Evolutionary conservation across 108 stramenopile genomes (phyloP).

Genomic region (Pseudonitzschia multiseries): DNA sequence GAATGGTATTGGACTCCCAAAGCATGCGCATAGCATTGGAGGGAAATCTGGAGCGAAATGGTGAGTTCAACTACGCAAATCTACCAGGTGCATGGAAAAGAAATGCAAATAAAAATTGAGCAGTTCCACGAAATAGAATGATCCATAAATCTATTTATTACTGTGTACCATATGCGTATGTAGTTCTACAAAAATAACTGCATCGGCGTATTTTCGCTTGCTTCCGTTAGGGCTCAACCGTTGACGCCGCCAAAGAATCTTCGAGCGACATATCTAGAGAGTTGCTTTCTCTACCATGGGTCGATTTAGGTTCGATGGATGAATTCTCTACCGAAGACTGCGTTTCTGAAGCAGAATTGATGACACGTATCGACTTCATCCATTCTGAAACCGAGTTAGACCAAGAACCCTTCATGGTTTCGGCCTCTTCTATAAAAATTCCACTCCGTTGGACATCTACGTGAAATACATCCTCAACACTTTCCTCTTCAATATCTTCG

Average conservation of each 20-base stretch:
- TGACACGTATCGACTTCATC: slow-evolving; percentile 47
- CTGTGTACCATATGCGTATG: too few relatives aligned
- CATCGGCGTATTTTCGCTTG: neutral
- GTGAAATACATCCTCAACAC: slow-evolving; percentile 28
- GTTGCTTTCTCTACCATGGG: slow-evolving; percentile 2
- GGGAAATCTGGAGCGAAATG: slow-evolving; percentile 18
- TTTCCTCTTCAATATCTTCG: slow-evolving; percentile 26
- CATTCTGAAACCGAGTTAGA: slow-evolving; percentile 37
- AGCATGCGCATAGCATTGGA: slow-evolving; percentile 18
- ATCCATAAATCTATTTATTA: neutral
- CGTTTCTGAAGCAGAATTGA: slow-evolving; percentile 24
- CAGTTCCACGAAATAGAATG: neutral
- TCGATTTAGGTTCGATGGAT: slow-evolving; percentile 14
- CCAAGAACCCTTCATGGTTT: slow-evolving; percentile 17
- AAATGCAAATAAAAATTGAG: slow-evolving; percentile 25
- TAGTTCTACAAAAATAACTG: neutral
- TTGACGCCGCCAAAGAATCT: slow-evolving; percentile 29
- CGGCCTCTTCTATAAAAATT: slow-evolving; percentile 14
- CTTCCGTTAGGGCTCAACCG: slow-evolving; percentile 16
- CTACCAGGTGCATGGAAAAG: slow-evolving; percentile 39
- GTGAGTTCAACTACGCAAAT: slow-evolving; percentile 25
- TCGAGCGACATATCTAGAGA: slow-evolving; percentile 25
- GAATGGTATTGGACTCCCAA: slow-evolving; percentile 21
- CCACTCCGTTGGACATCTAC: slow-evolving; percentile 23
- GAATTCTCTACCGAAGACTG: slow-evolving; percentile 20